Percentiles rank a stretch among this genome's conserved stretches.
These are phyloP conservation scores for Aquilaria sinensis DNA, from an alignment of 345 rosid species.

Conservation along the genomic window DNA sequence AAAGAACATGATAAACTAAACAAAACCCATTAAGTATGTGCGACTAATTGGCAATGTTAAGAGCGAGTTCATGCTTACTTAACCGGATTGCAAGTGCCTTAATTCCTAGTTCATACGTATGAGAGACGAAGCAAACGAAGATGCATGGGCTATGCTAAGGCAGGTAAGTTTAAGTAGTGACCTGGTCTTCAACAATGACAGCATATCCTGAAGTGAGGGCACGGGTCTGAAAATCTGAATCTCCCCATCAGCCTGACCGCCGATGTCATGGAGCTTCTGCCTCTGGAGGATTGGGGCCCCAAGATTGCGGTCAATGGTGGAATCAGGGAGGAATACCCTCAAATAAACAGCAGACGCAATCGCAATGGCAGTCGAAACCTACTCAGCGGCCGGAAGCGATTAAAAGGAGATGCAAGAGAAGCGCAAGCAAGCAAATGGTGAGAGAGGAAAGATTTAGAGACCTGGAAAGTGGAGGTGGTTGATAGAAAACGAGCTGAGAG, in stretches of 20 bases:
- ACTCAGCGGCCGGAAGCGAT: not conserved
- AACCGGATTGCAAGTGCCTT: too few relatives aligned
- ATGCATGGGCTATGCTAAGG: not conserved
- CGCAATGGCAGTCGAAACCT: conserved; percentile 55
- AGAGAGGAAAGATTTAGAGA: conserved; percentile 8
- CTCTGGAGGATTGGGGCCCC: conserved; percentile 35
- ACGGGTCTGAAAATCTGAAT: conserved; percentile 27
- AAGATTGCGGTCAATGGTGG: conserved; percentile 26
- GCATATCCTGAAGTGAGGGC: conserved; percentile 48
- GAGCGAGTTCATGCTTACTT: too few relatives aligned
- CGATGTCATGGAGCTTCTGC: conserved; percentile 16
- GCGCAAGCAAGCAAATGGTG: not conserved
- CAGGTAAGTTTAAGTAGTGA: conserved; percentile 11
- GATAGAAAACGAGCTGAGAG: conserved; percentile 78
- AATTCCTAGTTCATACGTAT: too few relatives aligned
- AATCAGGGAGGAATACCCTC: conserved; percentile 67
- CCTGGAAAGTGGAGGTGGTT: conserved; percentile 72
- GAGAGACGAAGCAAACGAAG: not conserved
- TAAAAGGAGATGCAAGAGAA: not conserved
- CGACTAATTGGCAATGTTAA: too few relatives aligned
- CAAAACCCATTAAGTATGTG: too few relatives aligned
- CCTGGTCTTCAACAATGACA: conserved; percentile 62
- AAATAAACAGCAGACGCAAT: conserved; percentile 47
- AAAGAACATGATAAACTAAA: not conserved
- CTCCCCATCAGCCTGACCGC: conserved; percentile 21